Percentiles rank a stretch among this genome's conserved stretches.
phyloP scores from a whole-genome alignment of 176 grass and related monocot species.

The Oryza glaberrima region DNA sequence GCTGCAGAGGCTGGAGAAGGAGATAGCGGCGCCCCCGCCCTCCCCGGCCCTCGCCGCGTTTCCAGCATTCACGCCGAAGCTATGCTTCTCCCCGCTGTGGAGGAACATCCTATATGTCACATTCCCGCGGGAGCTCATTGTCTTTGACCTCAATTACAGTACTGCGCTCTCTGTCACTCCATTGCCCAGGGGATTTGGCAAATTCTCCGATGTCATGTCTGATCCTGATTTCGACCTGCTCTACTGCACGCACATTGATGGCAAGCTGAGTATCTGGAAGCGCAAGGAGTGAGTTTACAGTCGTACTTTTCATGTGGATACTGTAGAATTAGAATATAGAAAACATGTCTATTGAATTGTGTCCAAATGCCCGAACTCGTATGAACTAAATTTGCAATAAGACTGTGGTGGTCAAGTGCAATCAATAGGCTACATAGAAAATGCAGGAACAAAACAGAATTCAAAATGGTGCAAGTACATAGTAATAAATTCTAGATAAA shows the following conservation, averaged over 20 bases:
- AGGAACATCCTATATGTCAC: slow-evolving; percentile 64
- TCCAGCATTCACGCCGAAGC: slow-evolving; percentile 54
- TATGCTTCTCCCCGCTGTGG: slow-evolving; percentile 87
- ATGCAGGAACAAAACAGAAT: not conserved
- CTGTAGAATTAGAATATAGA: slow-evolving; percentile 23
- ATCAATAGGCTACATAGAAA: slow-evolving; percentile 28
- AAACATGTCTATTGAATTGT: not conserved
- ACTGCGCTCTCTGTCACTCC: slow-evolving; percentile 64
- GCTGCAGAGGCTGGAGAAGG: slow-evolving; percentile 87
- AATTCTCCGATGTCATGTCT: slow-evolving; percentile 80
- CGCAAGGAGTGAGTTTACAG: slow-evolving; percentile 69
- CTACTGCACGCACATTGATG: slow-evolving; percentile 86
- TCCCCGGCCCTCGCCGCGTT: slow-evolving; percentile 72
- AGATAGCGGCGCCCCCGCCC: slow-evolving; percentile 50
- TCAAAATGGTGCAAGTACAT: not conserved
- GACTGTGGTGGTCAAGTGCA: slow-evolving; percentile 12
- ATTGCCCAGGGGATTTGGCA: slow-evolving; percentile 70
- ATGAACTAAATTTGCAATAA: not conserved
- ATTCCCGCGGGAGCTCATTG: slow-evolving; percentile 78
- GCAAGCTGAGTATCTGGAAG: slow-evolving; percentile 93
- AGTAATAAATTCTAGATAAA: slow-evolving; percentile 21
- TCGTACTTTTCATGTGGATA: not conserved
- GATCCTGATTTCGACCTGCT: slow-evolving; percentile 76
- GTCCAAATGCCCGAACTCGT: not conserved
- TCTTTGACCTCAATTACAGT: slow-evolving; percentile 86